Base-by-base conservation (phyloP, 164 flowering plant species). In the Annona cherimola region DNA sequence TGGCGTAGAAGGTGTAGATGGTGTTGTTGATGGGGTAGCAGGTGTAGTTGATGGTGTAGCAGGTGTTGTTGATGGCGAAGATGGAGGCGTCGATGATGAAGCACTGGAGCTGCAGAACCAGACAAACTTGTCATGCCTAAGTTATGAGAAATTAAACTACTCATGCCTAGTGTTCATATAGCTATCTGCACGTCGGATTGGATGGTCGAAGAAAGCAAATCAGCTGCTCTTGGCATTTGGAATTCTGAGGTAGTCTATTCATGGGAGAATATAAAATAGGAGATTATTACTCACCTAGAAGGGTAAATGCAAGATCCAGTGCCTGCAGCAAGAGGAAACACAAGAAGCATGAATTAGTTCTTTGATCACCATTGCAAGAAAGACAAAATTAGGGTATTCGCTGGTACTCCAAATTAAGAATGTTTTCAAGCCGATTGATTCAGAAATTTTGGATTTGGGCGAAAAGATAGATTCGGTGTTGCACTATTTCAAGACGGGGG, bases 231-330 rank as follows among this genome's bases (percentile, higher is more conserved):
- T 26, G 35, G 35, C 35, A 26, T 0, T 26, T 26, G 35, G 19
- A 19, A 12, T 4, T 42, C 18, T 18, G 20, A 16, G 5, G 0
- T 43, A 20, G 20, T 5, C 20, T 16, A 26, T 61, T 61, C 19
- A 5, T 26, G 1, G 20, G 26, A 20, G 8, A 4, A 61, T 18
- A 4, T 61, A 26, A 26, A 26, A 26, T 26, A 26, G 64, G 35
- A 20, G 3, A 61, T 18, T 40, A 20, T 6, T 64, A 39, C 63
- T 26, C 42, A 72, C 74, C 74, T 72, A 64, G 74, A 83, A 46
- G 81, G 87, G 74, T 74, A 94, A 67, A 85, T 69, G 74, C 98
- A 94, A 59, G 93, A 77, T 18, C 94, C 94, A 44, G 79, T 59
- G 70, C 98, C 98, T 91, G 80, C 64, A 50, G 4, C 72, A 71